Conservation (phyloP, 2,329 filamentous ascomycete genomes). For the Paecilomyces dactylethromorphus region DNA sequence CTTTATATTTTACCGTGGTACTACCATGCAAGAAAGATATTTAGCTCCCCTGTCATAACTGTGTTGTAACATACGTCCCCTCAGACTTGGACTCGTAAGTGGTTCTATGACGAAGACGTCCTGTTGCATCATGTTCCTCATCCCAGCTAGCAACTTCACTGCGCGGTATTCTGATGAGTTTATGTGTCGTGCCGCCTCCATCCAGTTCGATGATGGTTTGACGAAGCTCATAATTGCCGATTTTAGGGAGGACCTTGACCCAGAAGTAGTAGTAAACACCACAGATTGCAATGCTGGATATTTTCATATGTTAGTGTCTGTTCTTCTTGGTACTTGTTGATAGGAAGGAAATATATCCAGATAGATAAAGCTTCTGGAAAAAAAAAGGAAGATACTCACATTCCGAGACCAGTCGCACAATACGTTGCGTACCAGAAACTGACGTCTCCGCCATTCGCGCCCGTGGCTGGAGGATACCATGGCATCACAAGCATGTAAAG, state of each 20-base stretch:
- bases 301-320: not conserved
- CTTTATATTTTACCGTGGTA: too few relatives aligned
- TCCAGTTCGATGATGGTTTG: constrained; percentile 50
- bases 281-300: constrained; percentile 44
- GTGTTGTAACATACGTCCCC: not conserved
- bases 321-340: not conserved
- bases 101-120: constrained; percentile 11
- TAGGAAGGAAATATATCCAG: not conserved
- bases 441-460: constrained; percentile 56
- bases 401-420: constrained; percentile 55
- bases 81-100: not conserved
- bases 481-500: constrained; percentile 62
- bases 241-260: constrained; percentile 51
- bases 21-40: not conserved
- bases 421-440: constrained; percentile 72
- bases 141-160: constrained; percentile 52
- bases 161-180: constrained; percentile 50
- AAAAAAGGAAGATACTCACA: constrained; percentile 45
- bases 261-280: constrained; percentile 54
- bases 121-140: constrained; percentile 47
- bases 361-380: not conserved
- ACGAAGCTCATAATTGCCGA: constrained; percentile 49
- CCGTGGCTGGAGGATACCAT: constrained; percentile 61
- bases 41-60: not conserved
- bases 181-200: constrained; percentile 42